A percentile compares a stretch with the other conserved stretches of the same genome.
These are phyloP conservation scores for Colletotrichum shisoi DNA, from an alignment of 2,329 filamentous ascomycete species.

Conservation along the genomic window DNA sequence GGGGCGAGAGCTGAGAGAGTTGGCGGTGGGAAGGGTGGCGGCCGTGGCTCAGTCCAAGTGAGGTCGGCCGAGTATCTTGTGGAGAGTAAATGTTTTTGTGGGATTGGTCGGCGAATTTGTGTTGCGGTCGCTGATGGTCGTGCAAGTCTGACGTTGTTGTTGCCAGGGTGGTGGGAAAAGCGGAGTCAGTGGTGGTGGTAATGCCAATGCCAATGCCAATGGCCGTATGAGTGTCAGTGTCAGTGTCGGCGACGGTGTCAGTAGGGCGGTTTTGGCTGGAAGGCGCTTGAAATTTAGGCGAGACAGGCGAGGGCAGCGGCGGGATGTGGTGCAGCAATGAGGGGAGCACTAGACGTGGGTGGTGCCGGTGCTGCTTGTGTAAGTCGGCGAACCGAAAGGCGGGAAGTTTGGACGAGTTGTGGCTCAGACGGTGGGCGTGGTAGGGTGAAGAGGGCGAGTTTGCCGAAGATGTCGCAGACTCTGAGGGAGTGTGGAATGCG, in stretches of 20 bases:
- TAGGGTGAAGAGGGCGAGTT: constrained; percentile 41
- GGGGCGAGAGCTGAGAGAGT: constrained; percentile 40
- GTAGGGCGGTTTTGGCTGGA: constrained; percentile 42
- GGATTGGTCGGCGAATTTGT: constrained; percentile 8
- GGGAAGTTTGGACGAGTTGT: constrained; percentile 65
- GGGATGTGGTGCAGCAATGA: constrained; percentile 50
- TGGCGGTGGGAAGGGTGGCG: constrained; percentile 33
- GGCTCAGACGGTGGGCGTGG: constrained; percentile 61
- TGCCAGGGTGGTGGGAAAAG: constrained; percentile 23
- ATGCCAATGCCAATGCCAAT: constrained; percentile 18
- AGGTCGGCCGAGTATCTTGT: constrained; percentile 29
- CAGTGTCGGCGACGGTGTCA: constrained; percentile 18
- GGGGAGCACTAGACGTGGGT: constrained; percentile 40
- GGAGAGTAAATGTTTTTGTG: constrained; percentile 20
- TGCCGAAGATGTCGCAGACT: constrained; percentile 20
- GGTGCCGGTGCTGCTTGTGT: constrained; percentile 48
- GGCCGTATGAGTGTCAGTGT: constrained; percentile 8
- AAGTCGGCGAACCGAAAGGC: constrained; percentile 63
- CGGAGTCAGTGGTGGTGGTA: constrained; percentile 15
- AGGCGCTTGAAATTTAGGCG: constrained; percentile 45
- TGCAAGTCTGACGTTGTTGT: constrained; percentile 37
- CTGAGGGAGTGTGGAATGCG: constrained; percentile 25
- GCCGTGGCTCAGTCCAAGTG: constrained; percentile 29
- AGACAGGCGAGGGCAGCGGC: constrained; percentile 53
- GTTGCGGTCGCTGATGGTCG: constrained; percentile 27